Base-by-base conservation (phyloP, 1,284 basidiomycete genomes). In the Ustilago sp. region DNA sequence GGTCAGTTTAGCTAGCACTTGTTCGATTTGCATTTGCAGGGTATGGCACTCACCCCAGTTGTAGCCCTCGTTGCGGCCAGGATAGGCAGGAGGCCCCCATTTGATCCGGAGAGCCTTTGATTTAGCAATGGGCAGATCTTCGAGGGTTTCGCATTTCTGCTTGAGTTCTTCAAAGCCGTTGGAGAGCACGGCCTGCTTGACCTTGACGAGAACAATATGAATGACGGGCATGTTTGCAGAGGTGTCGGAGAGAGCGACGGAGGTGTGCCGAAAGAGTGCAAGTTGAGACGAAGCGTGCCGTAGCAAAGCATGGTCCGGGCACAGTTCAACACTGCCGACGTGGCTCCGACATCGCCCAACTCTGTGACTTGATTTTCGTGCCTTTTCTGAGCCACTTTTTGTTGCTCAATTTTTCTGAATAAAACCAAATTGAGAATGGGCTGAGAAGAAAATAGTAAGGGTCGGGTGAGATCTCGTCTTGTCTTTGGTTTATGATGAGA, bases 121-220 rank as follows among this genome's bases (percentile, higher is more conserved):
- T 32, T 74, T 71, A 28, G 73, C 60, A 43, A 80, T 74, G 52
- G 74, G 71, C 13, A 83, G 67, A 45, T 81, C 73, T 39, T 72
- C 72, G 55, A 83, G 75, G 31, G 66, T 70, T 52, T 81, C 78
- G 55, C 74, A 72, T 51, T 77, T 79, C 19, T 72, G 69, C 68
- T 79, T 79, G 68, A 83, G 76, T 62, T 83, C 81, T 38, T 81
- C 81, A 39, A 72, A 81, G 34, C 81, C 81, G 67, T 83, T 83
- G 53, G 48, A 60, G 17, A 81, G 71, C 51, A 83, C 81, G 34
- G 75, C 43, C 52, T 67, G 47, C 79, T 83, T 83, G 68, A 83
- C 78, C 64, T 83, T 74, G 67, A 83, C 78, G 43, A 83, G 74
- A 9, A 83, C 80, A 51, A 83, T 80, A 67, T 83, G 81, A 43